These are phyloP conservation scores for Cryphonectria nitschkei DNA, from an alignment of 2,329 filamentous ascomycete genomes.

Conservation along the genomic window DNA sequence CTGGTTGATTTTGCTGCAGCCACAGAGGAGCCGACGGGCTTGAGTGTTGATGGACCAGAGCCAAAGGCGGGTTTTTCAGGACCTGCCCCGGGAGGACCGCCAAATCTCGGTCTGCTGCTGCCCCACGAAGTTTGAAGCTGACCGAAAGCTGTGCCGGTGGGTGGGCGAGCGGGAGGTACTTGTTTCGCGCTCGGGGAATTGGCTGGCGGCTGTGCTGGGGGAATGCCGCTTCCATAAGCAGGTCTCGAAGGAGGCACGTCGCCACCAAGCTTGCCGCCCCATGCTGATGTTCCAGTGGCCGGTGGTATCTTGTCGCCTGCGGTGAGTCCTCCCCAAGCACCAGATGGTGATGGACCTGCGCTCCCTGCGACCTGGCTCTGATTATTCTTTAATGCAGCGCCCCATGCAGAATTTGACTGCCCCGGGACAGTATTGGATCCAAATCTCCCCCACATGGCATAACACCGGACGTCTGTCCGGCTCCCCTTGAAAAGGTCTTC, in stretches of 20 bases:
- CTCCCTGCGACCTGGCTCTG: neutral
- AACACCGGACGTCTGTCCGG: conserved; percentile 9
- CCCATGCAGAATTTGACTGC: conserved; percentile 25
- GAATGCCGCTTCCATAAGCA: conserved; percentile 5
- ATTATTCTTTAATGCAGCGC: conserved; percentile 10
- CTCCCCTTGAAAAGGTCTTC: neutral
- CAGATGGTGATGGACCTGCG: conserved; percentile 5
- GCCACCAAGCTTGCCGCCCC: conserved; percentile 7
- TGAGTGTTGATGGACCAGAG: neutral
- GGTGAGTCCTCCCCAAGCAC: conserved; percentile 13
- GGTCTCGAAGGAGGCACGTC: conserved; percentile 2
- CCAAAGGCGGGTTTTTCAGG: neutral
- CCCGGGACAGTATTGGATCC: conserved; percentile 25
- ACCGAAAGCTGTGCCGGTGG: neutral
- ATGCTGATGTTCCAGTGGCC: conserved; percentile 22
- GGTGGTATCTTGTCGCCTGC: conserved; percentile 19
- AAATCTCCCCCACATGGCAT: conserved; percentile 24
- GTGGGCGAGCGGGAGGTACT: neutral
- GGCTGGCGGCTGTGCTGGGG: neutral
- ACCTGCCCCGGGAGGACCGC: neutral
- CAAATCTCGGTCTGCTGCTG: conserved; percentile 1
- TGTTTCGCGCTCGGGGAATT: neutral
- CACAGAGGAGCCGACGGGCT: neutral
- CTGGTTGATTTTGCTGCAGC: conserved; percentile 10
- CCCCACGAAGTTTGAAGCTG: neutral